phyloP scores from a whole-genome alignment of 2,329 filamentous ascomycete species.

The Gnomoniopsis smithogilvyi region DNA sequence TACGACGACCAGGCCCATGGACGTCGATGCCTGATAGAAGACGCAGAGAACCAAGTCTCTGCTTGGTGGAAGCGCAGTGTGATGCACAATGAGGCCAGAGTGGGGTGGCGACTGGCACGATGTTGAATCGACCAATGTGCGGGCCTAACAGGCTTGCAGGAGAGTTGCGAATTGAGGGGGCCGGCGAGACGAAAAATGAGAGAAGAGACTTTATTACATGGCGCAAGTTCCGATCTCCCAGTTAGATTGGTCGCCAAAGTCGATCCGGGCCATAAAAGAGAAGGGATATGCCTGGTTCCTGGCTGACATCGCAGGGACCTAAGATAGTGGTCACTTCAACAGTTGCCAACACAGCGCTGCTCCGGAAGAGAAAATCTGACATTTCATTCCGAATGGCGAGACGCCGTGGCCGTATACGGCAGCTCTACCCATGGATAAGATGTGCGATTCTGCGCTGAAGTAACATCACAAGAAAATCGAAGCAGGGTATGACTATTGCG shows the following conservation, averaged over 20 bases:
- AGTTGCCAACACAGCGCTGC: not conserved
- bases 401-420: conserved; percentile 4
- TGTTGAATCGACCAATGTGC: conserved; percentile 35
- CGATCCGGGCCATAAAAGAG: conserved; percentile 16
- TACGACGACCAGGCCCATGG: conserved; percentile 10
- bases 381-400: conserved; percentile 8
- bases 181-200: conserved; percentile 9
- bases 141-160: conserved; percentile 24
- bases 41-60: conserved; percentile 18
- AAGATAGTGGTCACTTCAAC: conserved; percentile 4
- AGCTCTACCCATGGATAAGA: not conserved
- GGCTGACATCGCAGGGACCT: conserved; percentile 17
- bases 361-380: conserved; percentile 7
- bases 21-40: conserved; percentile 20
- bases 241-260: conserved; percentile 18
- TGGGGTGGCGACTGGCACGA: conserved; percentile 44
- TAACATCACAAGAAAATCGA: not conserved
- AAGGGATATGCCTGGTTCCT: conserved; percentile 36
- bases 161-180: conserved; percentile 22
- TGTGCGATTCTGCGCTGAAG: not conserved
- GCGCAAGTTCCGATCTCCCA: conserved; percentile 20
- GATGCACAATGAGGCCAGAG: conserved; percentile 34
- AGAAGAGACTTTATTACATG: conserved; percentile 20
- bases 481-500: not conserved
- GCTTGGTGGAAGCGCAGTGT: conserved; percentile 28